Conservation (phyloP, 495 filamentous ascomycete genomes). For the Rhizodiscina lignyota region DNA sequence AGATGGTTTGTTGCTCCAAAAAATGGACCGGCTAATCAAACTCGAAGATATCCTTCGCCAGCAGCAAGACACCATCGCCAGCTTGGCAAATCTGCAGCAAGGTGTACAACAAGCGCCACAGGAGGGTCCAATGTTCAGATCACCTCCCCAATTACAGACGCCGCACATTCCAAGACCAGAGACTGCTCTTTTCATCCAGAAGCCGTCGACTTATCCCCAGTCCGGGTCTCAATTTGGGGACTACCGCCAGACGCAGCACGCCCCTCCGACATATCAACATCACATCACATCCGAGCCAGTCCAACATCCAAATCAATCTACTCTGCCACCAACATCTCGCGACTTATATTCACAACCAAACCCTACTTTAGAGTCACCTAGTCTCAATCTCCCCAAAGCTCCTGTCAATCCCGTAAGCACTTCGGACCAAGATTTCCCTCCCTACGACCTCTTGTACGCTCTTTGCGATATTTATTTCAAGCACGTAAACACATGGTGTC, state of each 20-base stretch:
- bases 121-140: no score
- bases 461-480: slow-evolving; percentile 80
- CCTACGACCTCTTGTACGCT: slow-evolving; percentile 68
- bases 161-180: slow-evolving; percentile 38
- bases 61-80: slow-evolving; percentile 20
- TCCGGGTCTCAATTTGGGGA: not conserved
- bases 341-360: slow-evolving; percentile 27
- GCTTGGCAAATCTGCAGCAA: no score
- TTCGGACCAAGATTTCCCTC: slow-evolving; percentile 44
- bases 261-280: slow-evolving; percentile 2
- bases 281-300: slow-evolving; percentile 1
- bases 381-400: slow-evolving; percentile 20
- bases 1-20: no score
- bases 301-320: not conserved
- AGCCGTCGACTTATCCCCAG: slow-evolving; percentile 28
- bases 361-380: slow-evolving; percentile 28
- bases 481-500: slow-evolving; percentile 82
- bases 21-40: slow-evolving; percentile 3
- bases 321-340: slow-evolving; percentile 17
- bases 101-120: no score
- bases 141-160: slow-evolving; percentile 11
- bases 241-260: not conserved
- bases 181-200: slow-evolving; percentile 45
- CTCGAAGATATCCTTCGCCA: slow-evolving; percentile 18
- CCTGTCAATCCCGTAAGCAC: slow-evolving; percentile 1